A percentile compares a stretch with the other conserved stretches of the same genome.
These are phyloP conservation scores for Rutidosis leptorrhynchoides DNA, from an alignment of 129 eudicot species.

Conservation along the genomic window DNA sequence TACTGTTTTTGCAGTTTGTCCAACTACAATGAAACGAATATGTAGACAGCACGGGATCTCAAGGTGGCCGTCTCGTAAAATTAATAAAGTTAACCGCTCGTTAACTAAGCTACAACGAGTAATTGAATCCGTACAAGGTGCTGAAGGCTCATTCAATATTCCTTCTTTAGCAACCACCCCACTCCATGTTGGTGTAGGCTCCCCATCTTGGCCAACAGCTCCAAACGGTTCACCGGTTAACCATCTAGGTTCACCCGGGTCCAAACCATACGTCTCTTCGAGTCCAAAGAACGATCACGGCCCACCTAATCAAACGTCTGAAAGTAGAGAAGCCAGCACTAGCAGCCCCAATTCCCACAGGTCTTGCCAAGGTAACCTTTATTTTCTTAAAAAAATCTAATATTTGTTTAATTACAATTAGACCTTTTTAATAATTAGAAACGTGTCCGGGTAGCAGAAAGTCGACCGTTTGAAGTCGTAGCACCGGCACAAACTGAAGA, in stretches of 20 bases:
- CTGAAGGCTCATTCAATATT: constrained; percentile 74
- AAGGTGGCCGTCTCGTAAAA: constrained; percentile 93
- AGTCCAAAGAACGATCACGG: constrained; percentile 39
- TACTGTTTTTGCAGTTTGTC: constrained; percentile 61
- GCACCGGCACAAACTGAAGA: constrained; percentile 48
- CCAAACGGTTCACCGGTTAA: constrained; percentile 45
- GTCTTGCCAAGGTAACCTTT: constrained; percentile 76
- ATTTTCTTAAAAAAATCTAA: constrained; percentile 34
- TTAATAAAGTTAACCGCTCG: constrained; percentile 84
- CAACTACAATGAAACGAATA: constrained; percentile 94
- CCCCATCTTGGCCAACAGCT: constrained; percentile 62
- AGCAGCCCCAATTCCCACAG: constrained; percentile 81
- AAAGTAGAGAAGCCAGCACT: constrained; percentile 62
- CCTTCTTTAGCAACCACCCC: constrained; percentile 58
- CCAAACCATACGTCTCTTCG: constrained; percentile 43
- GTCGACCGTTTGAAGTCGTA: constrained; percentile 38
- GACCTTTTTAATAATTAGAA: constrained; percentile 36
- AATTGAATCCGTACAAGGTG: constrained; percentile 92
- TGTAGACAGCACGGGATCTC: constrained; percentile 94
- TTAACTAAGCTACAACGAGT: constrained; percentile 82
- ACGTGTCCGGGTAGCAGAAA: constrained; percentile 33
- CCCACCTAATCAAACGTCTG: constrained; percentile 30
- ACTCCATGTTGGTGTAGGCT: constrained; percentile 56
- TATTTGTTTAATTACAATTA: constrained; percentile 25
- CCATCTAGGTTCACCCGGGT: constrained; percentile 52